A percentile compares a stretch with the other conserved stretches of the same genome.
phyloP scores from a whole-genome alignment of 805 yeast species.

The Ogataea corticis region DNA sequence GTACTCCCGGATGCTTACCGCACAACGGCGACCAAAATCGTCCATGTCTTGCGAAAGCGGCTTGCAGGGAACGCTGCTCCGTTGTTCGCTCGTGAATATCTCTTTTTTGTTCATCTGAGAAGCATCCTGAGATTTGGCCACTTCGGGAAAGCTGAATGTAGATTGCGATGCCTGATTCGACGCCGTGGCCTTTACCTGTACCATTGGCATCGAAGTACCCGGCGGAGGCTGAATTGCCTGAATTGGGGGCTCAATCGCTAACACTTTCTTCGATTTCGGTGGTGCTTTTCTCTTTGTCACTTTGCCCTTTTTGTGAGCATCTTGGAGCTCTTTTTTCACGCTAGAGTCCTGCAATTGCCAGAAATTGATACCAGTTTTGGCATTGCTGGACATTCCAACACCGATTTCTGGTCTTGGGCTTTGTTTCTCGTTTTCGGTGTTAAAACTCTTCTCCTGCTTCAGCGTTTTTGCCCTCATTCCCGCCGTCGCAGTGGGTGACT shows the following conservation, averaged over 20 bases:
- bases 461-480: slow-evolving; percentile 10
- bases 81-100: neutral
- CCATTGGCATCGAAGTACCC: neutral
- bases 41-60: neutral
- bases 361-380: neutral
- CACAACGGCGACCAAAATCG: neutral
- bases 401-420: no score
- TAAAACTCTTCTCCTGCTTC: neutral
- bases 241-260: neutral
- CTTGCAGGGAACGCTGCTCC: slow-evolving; percentile 1
- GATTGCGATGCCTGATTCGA: slow-evolving; percentile 1
- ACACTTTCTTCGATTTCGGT: neutral
- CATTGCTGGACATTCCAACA: neutral
- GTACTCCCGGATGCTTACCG: neutral
- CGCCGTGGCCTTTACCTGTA: slow-evolving; percentile 4
- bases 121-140: neutral
- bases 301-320: neutral
- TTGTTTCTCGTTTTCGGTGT: neutral
- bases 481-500: slow-evolving; percentile 20
- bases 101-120: slow-evolving; percentile 1
- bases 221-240: slow-evolving; percentile 5
- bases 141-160: slow-evolving; percentile 1
- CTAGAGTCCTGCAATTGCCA: neutral
- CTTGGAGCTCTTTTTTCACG: neutral
- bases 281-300: neutral